Evolutionary conservation across 2,329 filamentous ascomycete species (phyloP).

Genomic region (Trichophyton schoenleinii): DNA sequence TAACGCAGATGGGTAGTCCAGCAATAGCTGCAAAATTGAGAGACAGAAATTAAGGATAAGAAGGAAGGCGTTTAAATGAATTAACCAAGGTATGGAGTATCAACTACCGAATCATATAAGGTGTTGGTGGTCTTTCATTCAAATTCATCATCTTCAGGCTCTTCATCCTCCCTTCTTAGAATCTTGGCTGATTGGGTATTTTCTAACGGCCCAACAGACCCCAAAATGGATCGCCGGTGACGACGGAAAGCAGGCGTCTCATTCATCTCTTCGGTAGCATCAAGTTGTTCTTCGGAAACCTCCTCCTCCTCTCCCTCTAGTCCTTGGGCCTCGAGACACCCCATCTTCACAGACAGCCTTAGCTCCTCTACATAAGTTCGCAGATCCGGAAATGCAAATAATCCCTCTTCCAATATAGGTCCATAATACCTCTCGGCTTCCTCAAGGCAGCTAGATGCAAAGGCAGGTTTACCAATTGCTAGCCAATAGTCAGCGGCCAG

Average conservation of each 20-base stretch:
- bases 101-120: not conserved
- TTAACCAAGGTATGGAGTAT: not conserved
- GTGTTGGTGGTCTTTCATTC: slow-evolving; percentile 24
- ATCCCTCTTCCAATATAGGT: slow-evolving; percentile 29
- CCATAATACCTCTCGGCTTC: slow-evolving; percentile 49
- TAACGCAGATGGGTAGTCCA: not conserved
- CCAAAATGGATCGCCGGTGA: slow-evolving; percentile 46
- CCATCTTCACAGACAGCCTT: slow-evolving; percentile 31
- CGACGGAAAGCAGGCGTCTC: slow-evolving; percentile 41
- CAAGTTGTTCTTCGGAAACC: slow-evolving; percentile 19
- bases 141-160: slow-evolving; percentile 35
- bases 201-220: slow-evolving; percentile 38
- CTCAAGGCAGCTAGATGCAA: slow-evolving; percentile 65
- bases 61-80: too few relatives aligned
- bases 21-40: not conserved
- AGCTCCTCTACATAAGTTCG: slow-evolving; percentile 35
- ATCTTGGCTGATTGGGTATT: slow-evolving; percentile 37
- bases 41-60: too few relatives aligned
- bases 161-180: slow-evolving; percentile 24
- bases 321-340: slow-evolving; percentile 32
- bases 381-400: slow-evolving; percentile 42
- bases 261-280: slow-evolving; percentile 32
- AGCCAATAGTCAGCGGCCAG: slow-evolving; percentile 78
- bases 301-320: slow-evolving; percentile 23
- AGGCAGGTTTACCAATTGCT: slow-evolving; percentile 58